Evolutionary conservation across 306 rosid genomes (phyloP).

Genomic region (Trifolium subterraneum): DNA sequence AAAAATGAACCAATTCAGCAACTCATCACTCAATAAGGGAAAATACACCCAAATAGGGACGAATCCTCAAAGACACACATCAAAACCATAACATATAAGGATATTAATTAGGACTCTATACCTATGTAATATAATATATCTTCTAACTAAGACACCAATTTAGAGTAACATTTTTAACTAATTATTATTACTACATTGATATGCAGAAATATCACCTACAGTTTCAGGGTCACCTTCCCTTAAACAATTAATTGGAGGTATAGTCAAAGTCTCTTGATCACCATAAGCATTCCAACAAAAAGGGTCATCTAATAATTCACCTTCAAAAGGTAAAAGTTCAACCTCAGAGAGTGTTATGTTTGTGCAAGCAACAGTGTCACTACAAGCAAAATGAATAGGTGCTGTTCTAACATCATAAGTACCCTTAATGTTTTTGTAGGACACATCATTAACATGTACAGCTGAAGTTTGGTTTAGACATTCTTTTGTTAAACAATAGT

Average conservation of each 20-base stretch:
- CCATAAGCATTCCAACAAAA: slow-evolving; percentile 99
- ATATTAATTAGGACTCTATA: slow-evolving; percentile 41
- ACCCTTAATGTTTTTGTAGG: slow-evolving; percentile 78
- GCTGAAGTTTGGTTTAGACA: slow-evolving; percentile 88
- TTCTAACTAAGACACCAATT: slow-evolving; percentile 8
- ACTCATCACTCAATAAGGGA: slow-evolving; percentile 63
- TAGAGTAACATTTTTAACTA: neutral
- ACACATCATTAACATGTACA: slow-evolving; percentile 70
- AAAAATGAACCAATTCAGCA: slow-evolving; percentile 30
- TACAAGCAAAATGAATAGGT: slow-evolving; percentile 95
- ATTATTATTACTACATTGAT: slow-evolving; percentile 51
- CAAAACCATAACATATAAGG: slow-evolving; percentile 36
- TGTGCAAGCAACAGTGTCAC: slow-evolving; percentile 87
- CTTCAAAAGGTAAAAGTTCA: slow-evolving; percentile 83
- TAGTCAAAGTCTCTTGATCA: slow-evolving; percentile 70
- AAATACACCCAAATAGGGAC: slow-evolving; percentile 58
- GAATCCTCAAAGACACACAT: slow-evolving; percentile 48
- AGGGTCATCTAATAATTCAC: slow-evolving; percentile 78
- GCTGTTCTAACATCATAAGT: slow-evolving; percentile 85
- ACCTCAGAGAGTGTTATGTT: slow-evolving; percentile 84
- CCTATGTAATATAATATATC: slow-evolving; percentile 40
- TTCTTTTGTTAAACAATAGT: slow-evolving; percentile 82
- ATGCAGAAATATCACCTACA: slow-evolving; percentile 50
- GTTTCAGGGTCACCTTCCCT: slow-evolving; percentile 71
- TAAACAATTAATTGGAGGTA: slow-evolving; percentile 86